phyloP scores from a whole-genome alignment of 129 eudicot species.

The Flaveria sonorensis region DNA sequence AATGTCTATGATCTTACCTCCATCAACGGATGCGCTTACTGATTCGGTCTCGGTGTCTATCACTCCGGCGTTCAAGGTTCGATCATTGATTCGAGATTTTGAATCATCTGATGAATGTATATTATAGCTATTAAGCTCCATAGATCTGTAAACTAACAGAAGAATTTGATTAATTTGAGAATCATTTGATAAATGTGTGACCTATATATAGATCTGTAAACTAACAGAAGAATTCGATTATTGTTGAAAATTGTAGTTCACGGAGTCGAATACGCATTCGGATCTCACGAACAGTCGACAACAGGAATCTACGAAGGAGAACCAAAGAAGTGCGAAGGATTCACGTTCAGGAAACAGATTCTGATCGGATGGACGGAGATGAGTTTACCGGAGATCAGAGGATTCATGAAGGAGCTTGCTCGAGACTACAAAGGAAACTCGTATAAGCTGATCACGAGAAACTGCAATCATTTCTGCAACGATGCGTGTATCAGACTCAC shows the following conservation, averaged over 20 bases:
- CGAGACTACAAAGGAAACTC: conserved; percentile 72
- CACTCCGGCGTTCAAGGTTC: conserved; percentile 91
- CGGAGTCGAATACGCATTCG: conserved; percentile 93
- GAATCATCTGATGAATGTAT: not conserved
- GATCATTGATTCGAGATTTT: not conserved
- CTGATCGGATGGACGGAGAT: conserved; percentile 74
- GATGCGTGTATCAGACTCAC: conserved; percentile 72
- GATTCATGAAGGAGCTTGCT: conserved; percentile 65
- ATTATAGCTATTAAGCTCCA: not conserved
- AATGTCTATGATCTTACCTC: conserved; percentile 84
- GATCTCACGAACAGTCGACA: conserved; percentile 71
- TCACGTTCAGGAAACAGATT: conserved; percentile 66
- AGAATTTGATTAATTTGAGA: not conserved
- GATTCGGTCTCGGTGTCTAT: conserved; percentile 87
- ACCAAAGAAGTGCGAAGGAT: conserved; percentile 73
- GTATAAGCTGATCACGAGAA: conserved; percentile 70
- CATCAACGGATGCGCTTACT: conserved; percentile 71
- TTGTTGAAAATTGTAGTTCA: conserved; percentile 50
- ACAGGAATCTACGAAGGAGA: conserved; percentile 79
- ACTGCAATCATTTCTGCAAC: conserved; percentile 93
- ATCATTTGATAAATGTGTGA: too few relatives aligned
- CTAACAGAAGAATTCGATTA: not conserved
- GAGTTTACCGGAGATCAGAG: conserved; percentile 48
- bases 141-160: not conserved
- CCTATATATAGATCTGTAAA: not conserved